A percentile compares a stretch with the other conserved stretches of the same genome.
phyloP scores from a whole-genome alignment of 805 yeast genomes.

The Candida ponderosae region DNA sequence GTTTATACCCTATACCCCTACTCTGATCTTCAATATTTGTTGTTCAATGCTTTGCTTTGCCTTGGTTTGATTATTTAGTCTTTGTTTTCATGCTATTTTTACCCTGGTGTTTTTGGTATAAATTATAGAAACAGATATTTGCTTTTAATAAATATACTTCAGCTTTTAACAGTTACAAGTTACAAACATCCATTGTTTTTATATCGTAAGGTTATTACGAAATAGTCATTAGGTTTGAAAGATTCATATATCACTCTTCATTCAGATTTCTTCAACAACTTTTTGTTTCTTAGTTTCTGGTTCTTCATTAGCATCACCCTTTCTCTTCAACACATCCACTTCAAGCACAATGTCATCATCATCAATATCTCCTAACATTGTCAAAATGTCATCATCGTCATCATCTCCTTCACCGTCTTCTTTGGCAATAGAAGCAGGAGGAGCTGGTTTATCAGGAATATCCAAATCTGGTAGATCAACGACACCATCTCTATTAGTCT shows the following conservation, averaged over 20 bases:
- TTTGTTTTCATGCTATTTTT: no score
- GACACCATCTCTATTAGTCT: constrained; percentile 13
- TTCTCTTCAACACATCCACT: constrained; percentile 12
- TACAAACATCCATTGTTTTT: no score
- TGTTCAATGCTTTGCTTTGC: no score
- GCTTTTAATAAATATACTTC: no score
- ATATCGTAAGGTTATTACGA: no score
- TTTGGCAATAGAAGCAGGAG: constrained; percentile 1
- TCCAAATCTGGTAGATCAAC: constrained; percentile 25
- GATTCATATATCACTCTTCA: neutral
- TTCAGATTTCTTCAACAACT: neutral
- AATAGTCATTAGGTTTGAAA: neutral
- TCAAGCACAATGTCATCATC: constrained; percentile 11
- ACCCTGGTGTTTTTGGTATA: no score
- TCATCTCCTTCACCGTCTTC: constrained; percentile 17
- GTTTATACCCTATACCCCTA: no score
- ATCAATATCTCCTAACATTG: constrained; percentile 3
- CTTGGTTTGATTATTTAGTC: no score
- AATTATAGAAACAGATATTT: no score
- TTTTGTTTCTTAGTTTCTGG: constrained; percentile 6
- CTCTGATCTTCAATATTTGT: no score
- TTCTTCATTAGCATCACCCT: constrained; percentile 4
- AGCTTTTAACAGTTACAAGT: no score
- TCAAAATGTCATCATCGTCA: constrained; percentile 12
- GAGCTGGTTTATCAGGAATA: constrained; percentile 20